Conservation (phyloP, 73 alveolate genomes). For the Tetrahymena elliotti region DNA sequence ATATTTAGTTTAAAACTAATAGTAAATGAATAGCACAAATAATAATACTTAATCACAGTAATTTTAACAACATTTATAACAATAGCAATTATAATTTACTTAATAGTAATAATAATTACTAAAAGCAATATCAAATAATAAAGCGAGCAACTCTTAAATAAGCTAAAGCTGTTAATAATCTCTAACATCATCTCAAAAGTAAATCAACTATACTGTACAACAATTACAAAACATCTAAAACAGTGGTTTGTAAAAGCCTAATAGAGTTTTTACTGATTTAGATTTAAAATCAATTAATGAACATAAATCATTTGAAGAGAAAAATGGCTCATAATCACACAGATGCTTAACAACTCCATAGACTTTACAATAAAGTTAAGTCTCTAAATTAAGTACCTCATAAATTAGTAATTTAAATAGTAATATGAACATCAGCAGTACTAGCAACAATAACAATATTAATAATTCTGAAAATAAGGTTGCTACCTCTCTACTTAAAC, state of each 20-base stretch:
- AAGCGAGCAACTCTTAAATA: neutral
- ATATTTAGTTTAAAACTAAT: neutral
- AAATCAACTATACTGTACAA: neutral
- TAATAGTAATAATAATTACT: neutral
- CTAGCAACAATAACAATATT: neutral
- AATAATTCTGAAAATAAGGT: neutral
- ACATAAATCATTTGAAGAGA: neutral
- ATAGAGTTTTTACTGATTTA: neutral
- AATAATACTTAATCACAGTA: neutral
- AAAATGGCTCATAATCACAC: neutral
- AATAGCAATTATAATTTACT: neutral
- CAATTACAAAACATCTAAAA: neutral
- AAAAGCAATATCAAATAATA: neutral
- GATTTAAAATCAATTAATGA: neutral
- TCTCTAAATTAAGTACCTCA: neutral
- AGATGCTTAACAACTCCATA: neutral
- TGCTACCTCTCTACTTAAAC: neutral
- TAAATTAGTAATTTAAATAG: neutral
- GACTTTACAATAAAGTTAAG: neutral
- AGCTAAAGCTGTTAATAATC: neutral
- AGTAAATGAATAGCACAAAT: neutral
- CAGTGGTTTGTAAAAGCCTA: neutral
- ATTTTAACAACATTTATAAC: neutral
- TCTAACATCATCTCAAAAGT: neutral
- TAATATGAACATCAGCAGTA: neutral